Base-by-base conservation (phyloP, 441 rosid species). In the Pelargonium citronellum region DNA sequence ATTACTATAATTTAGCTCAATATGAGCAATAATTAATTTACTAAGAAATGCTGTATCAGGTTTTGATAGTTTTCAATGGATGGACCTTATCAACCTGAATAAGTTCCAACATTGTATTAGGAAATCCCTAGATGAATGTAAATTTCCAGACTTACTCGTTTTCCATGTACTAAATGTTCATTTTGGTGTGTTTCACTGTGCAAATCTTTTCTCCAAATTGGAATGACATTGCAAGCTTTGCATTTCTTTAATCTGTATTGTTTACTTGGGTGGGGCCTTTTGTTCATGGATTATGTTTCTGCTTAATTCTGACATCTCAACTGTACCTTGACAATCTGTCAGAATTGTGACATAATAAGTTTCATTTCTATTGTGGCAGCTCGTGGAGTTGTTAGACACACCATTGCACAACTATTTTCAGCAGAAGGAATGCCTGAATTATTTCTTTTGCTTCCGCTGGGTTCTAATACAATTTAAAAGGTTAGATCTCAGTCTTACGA, bases 391-490 rank as follows among this genome's bases (percentile, higher is more conserved):
- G 78, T 83, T 95, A 66, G 99, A 95, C 67, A 66, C 69, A 73
- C 99, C 98, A 5, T 79, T 95, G 85, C 96, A 92, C 69, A 85
- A 86, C 79, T 91, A 95, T 80, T 92, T 92, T 74, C 81, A 79
- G 87, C 90, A 91, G 87, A 91, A 88, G 66, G 98, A 95, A 63
- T 95, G 99, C 84, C 82, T 95, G 88, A 95, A 92, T 84, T 95
- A 88, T 79, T 95, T 95, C 95, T 92, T 95, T 81, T 95, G 99
- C 78, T 95, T 95, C 84, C 99, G 98, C 82, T 95, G 99, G 99
- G 71, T 91, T 76, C 85, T 95, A 41, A 89, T 92, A 73, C 98
- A 95, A 73, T 95, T 95, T 78, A 95, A 92, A 80, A 92, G 99
- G 99, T 92, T 19, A 58, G 30, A 58, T 58, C 22, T 58, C 63